Evolutionary conservation across 768 basidiomycete species (phyloP).

Genomic region (Tephrocybe sp.): DNA sequence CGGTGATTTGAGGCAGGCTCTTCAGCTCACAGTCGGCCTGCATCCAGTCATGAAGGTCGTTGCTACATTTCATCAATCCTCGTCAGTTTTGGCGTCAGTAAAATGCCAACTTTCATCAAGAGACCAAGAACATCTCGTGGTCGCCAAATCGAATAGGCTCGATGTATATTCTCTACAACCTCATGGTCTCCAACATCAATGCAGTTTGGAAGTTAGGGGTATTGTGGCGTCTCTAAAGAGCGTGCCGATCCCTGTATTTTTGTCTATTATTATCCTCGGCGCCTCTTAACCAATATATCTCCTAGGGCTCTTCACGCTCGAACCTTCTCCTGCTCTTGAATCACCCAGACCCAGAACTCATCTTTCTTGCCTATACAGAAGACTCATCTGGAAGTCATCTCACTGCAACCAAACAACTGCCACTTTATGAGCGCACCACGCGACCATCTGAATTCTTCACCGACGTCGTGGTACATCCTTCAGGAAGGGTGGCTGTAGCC

Average conservation of each 20-base stretch:
- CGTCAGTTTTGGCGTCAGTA: conserved; percentile 66
- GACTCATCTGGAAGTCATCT: conserved; percentile 33
- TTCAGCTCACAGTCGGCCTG: not conserved
- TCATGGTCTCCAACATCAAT: conserved; percentile 59
- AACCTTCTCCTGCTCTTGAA: conserved; percentile 69
- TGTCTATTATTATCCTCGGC: conserved; percentile 5
- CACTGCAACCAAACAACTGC: conserved; percentile 38
- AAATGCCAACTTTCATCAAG: conserved; percentile 61
- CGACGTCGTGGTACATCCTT: conserved; percentile 63
- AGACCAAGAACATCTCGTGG: conserved; percentile 59
- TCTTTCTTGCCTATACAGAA: conserved; percentile 55
- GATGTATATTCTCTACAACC: conserved; percentile 66
- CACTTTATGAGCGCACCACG: conserved; percentile 54
- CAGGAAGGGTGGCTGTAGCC: conserved; percentile 56
- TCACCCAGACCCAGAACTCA: conserved; percentile 72
- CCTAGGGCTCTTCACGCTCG: conserved; percentile 33
- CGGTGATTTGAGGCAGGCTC: not conserved
- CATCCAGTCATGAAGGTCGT: conserved; percentile 49
- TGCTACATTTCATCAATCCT: conserved; percentile 73
- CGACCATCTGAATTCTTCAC: conserved; percentile 71
- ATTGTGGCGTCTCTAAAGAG: conserved; percentile 54
- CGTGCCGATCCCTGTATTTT: conserved; percentile 51
- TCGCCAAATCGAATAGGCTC: conserved; percentile 63
- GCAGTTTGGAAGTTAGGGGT: conserved; percentile 67
- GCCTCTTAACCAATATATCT: conserved; percentile 11